Conservation (phyloP, 2,329 filamentous ascomycete species). For the Aspergillus quadrilineatus region DNA sequence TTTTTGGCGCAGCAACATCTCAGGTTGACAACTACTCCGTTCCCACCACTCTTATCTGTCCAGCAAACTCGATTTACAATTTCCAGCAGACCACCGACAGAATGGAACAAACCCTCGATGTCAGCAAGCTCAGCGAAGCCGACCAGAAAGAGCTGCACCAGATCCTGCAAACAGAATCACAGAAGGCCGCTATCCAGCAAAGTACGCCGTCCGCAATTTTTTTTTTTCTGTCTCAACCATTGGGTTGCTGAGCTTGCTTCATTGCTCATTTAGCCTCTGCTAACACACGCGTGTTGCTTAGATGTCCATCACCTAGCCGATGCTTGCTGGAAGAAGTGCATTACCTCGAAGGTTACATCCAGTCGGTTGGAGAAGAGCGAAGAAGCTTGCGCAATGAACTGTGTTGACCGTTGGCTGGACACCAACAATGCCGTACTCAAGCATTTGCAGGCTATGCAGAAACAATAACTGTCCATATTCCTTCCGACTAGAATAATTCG, state of each 20-base stretch:
- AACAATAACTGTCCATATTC: slow-evolving; percentile 26
- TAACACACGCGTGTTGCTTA: not conserved
- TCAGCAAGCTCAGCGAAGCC: slow-evolving; percentile 72
- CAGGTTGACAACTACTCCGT: not conserved
- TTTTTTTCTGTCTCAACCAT: too few relatives aligned
- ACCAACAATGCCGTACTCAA: slow-evolving; percentile 80
- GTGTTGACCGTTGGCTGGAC: slow-evolving; percentile 91
- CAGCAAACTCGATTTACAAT: not conserved
- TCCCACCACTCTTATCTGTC: not conserved
- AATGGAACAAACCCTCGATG: slow-evolving; percentile 55
- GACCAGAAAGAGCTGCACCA: slow-evolving; percentile 87
- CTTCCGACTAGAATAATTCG: not conserved
- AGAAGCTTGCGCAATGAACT: slow-evolving; percentile 83
- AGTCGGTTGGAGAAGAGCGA: slow-evolving; percentile 73
- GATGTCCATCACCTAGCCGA: slow-evolving; percentile 65
- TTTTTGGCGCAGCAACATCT: not conserved
- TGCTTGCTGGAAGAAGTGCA: slow-evolving; percentile 93
- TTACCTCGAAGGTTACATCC: slow-evolving; percentile 69
- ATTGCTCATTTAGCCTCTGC: not conserved
- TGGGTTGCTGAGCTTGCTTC: not conserved
- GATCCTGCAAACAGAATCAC: slow-evolving; percentile 78
- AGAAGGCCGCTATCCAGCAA: slow-evolving; percentile 66
- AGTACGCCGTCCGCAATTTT: slow-evolving; percentile 36
- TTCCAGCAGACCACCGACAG: slow-evolving; percentile 7
- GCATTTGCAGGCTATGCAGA: slow-evolving; percentile 69